Conservation (phyloP, 140 eudicot genomes). For the Ambrosia hybrid region DNA sequence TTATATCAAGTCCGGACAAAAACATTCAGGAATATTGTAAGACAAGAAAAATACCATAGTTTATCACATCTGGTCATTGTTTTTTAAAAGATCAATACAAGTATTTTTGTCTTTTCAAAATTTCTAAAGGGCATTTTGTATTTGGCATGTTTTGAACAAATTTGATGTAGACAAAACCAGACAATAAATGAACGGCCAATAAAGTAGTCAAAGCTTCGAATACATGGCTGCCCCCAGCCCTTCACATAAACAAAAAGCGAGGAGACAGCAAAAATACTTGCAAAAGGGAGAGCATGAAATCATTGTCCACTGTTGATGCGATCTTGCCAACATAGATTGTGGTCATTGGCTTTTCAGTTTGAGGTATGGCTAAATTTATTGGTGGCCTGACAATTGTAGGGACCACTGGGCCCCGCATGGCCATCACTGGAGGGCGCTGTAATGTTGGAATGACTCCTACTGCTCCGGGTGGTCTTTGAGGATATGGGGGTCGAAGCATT, state of each 20-base stretch:
- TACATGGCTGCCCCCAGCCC: no score
- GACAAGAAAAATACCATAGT: no score
- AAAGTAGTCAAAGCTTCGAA: no score
- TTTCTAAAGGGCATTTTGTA: no score
- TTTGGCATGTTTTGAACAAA: no score
- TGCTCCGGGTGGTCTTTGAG: slow-evolving; percentile 67
- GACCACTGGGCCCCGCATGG: slow-evolving; percentile 63
- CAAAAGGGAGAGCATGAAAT: slow-evolving; percentile 85
- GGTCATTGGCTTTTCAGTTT: slow-evolving; percentile 75
- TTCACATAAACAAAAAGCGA: not conserved
- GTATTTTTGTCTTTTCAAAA: not conserved
- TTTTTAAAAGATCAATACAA: not conserved
- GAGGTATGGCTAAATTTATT: slow-evolving; percentile 45
- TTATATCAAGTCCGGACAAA: no score
- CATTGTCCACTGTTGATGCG: slow-evolving; percentile 82
- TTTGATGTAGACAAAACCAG: no score
- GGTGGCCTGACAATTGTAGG: slow-evolving; percentile 70
- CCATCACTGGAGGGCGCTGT: slow-evolving; percentile 67
- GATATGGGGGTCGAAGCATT: slow-evolving; percentile 71
- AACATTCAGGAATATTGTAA: no score
- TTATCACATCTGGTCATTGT: not conserved
- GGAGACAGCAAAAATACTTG: slow-evolving; percentile 49
- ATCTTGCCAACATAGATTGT: slow-evolving; percentile 93
- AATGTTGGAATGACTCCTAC: slow-evolving; percentile 62
- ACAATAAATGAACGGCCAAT: no score